Base-by-base conservation (phyloP, 169 alveolate species). In the Toxoplasma gondii region DNA sequence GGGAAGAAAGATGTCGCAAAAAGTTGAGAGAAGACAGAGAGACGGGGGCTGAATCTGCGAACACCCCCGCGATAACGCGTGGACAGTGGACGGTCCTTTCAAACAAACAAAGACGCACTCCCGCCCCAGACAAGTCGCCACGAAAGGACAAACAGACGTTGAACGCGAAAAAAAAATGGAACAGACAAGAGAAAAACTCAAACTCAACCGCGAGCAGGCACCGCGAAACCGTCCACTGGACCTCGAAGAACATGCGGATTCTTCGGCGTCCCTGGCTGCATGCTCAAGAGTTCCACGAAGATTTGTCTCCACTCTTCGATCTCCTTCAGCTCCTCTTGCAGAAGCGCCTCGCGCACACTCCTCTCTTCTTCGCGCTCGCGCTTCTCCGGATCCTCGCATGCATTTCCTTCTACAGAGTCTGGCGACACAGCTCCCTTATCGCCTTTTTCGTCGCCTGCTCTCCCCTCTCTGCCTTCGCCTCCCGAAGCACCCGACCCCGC, bases 241-340 rank as follows among this genome's bases (percentile, higher is more conserved):
- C 4, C 58, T n/a, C 43, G 84, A 1, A 34, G 84, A 74, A 74
- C 43, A 36, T 74, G 84, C 22, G 84, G 84, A 36, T 36, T 74
- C 43, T 74, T 74, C 84, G 84, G 84, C 16, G 84, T 74, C 27
- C 84, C 84, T n/a, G 22, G 84, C 43, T 74, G 49, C 84, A 74
- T 74, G 84, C 22, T 31, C 38, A 74, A 9, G 44, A 74, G 84
- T 24, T 74, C 45, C 43, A 74, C n/a, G 49, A 74, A 36, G 27
- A 74, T 7, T 44, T 74, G 49, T n/a, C 19, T 31, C 84, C 84
- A 74, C 84, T 74, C 45, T 1, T 34, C 45, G 49, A 74, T 31
- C 84, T 74, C 84, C 39, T 16, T 12, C 17, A 34, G 24, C 43
- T 74, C 84, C 39, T 74, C 84, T 4, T 5, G 84, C 22, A 74